Evolutionary conservation across 371 early-diverging fungal species (phyloP), one percentile per base, ranked within the genome.

Genomic region (Syncephalis fuscata): DNA sequence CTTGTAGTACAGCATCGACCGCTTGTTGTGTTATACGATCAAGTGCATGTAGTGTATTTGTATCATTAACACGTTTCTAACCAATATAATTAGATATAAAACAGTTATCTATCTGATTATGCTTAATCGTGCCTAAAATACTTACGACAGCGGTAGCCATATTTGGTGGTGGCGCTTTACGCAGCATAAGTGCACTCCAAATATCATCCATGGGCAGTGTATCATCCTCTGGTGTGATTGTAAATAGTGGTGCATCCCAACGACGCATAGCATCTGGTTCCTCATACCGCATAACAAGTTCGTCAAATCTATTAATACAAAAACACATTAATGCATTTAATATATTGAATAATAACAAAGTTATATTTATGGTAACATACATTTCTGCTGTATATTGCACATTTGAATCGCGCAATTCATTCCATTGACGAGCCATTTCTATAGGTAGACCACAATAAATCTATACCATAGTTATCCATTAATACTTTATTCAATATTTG

Each of bases 161-260:
- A 54, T 80, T 87, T 19, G 88, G 95, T n/a, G 84, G 79, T 48
- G 77, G 78, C 11, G 91, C 73, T 45, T 79, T 80, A 27, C 73
- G 67, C 49, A 77, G 56, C 24, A 91, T 66, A 3, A 92, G 56
- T 15, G 92, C 79, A 46, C 79, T 77, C 76, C 85, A 79, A 43
- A 92, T 80, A 21, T 63, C 61, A 23, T 80, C 74, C 20, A 63
- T 62, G 10, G 84, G 82, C 14, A 71, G 50, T 49, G 61, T 58
- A 7, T 54, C 59, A 44, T 81, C 90, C 36, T 82, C 74, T 47
- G 81, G 80, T 23, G 88, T 65, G 5, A 91, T 61, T 0, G 85
- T 82, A 54, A 92, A 92, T 17, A 94, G 66, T 11, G 98, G 98
- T 4, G 86, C 71, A 60, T 98, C 98, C 98, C 98, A 98, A 42